Conservation (phyloP, 1,139 yeast species). For the Candida freyschussii region DNA sequence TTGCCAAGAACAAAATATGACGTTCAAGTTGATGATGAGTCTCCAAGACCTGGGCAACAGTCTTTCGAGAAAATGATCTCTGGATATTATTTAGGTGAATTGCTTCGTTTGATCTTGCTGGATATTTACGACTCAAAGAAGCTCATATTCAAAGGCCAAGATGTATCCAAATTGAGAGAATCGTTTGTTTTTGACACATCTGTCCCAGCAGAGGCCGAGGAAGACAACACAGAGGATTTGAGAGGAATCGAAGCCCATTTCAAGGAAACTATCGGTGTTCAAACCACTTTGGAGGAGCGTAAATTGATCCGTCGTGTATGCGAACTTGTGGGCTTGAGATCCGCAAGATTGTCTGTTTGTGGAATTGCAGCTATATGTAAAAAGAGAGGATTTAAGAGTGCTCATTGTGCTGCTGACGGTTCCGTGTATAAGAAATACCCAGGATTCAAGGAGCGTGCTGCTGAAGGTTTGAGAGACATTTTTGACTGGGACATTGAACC, state of each 20-base stretch:
- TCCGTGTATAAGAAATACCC: constrained; percentile 94
- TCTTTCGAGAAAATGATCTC: constrained; percentile 96
- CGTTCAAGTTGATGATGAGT: constrained; percentile 68
- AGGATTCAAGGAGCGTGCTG: constrained; percentile 83
- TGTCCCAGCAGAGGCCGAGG: constrained; percentile 80
- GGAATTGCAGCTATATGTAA: constrained; percentile 94
- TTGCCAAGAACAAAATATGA: constrained; percentile 93
- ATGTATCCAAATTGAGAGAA: constrained; percentile 50
- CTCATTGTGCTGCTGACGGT: constrained; percentile 96
- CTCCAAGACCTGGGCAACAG: constrained; percentile 97
- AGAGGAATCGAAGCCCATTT: constrained; percentile 69
- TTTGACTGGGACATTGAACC: constrained; percentile 65
- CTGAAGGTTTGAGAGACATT: constrained; percentile 82
- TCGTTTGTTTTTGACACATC: constrained; percentile 84
- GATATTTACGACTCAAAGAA: constrained; percentile 68
- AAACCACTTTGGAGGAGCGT: constrained; percentile 74
- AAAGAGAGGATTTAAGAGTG: constrained; percentile 73
- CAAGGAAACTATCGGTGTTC: constrained; percentile 49
- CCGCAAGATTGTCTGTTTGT: constrained; percentile 89
- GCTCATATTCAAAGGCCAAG: constrained; percentile 64
- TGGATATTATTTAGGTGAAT: constrained; percentile 93
- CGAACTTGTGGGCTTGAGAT: constrained; percentile 84
- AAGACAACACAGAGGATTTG: constrained; percentile 79
- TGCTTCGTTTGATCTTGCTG: constrained; percentile 72
- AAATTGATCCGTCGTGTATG: constrained; percentile 77